phyloP scores from a whole-genome alignment of 2,329 filamentous ascomycete species.

The Aspergillus bombycis region DNA sequence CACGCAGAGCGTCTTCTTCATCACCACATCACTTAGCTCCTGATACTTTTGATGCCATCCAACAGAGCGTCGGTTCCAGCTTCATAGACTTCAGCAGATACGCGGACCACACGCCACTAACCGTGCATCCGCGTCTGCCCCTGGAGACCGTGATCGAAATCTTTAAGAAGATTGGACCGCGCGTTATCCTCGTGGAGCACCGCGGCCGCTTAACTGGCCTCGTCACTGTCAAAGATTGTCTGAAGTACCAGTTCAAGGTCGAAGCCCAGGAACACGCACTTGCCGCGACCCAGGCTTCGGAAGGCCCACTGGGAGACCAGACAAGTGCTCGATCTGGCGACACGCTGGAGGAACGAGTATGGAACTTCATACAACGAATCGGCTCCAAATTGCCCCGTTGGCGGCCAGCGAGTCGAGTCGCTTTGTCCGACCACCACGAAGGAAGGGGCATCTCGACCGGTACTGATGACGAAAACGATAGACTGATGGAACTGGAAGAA shows the following conservation, averaged over 20 bases:
- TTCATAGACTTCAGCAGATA: conserved; percentile 82
- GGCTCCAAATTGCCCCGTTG: conserved; percentile 25
- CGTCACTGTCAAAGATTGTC: conserved; percentile 93
- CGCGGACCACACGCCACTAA: conserved; percentile 85
- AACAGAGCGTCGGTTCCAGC: conserved; percentile 58
- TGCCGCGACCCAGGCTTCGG: conserved; percentile 35
- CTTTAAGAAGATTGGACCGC: conserved; percentile 95
- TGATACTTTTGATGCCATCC: conserved; percentile 64
- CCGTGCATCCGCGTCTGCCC: conserved; percentile 85
- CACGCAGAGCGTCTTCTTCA: conserved; percentile 33
- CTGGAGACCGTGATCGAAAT: conserved; percentile 98
- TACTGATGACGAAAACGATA: conserved; percentile 31
- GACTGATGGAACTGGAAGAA: conserved; percentile 39
- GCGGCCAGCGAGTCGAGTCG: conserved; percentile 11
- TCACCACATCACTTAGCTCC: conserved; percentile 35
- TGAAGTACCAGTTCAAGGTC: conserved; percentile 96
- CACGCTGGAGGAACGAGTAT: conserved; percentile 40
- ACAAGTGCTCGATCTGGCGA: conserved; percentile 23
- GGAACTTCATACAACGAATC: conserved; percentile 41
- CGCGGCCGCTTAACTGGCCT: conserved; percentile 80
- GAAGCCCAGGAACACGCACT: conserved; percentile 75
- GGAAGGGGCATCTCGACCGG: conserved; percentile 53
- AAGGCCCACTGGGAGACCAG: conserved; percentile 27
- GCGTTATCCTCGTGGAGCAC: conserved; percentile 91
- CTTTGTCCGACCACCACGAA: conserved; percentile 1